Evolutionary conservation across 345 rosid genomes (phyloP).

Genomic region (Iberis pinnata): DNA sequence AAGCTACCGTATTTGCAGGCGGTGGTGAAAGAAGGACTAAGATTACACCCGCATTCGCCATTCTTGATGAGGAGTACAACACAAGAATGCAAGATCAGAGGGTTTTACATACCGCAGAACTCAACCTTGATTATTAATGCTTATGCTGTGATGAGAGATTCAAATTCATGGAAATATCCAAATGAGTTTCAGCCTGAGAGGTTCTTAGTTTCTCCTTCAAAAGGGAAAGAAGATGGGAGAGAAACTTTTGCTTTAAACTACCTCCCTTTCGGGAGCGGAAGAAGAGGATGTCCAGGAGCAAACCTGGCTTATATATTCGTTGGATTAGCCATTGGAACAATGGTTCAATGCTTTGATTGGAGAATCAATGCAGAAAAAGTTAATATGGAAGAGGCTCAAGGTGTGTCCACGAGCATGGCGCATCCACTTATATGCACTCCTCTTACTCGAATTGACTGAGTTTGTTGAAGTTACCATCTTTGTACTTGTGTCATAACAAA

Average conservation of each 20-base stretch:
- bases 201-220: constrained; percentile 23
- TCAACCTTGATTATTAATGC: constrained; percentile 24
- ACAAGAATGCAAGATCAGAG: constrained; percentile 27
- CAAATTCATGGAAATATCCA: constrained; percentile 28
- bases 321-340: constrained; percentile 22
- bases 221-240: constrained; percentile 11
- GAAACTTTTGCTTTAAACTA: constrained; percentile 18
- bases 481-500: too few relatives aligned
- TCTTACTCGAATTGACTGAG: constrained; percentile 21
- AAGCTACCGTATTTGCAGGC: constrained; percentile 13
- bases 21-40: constrained; percentile 32
- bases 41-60: constrained; percentile 28
- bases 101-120: constrained; percentile 25
- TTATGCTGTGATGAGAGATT: constrained; percentile 39
- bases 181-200: constrained; percentile 29
- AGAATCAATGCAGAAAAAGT: constrained; percentile 15
- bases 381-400: constrained; percentile 29
- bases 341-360: constrained; percentile 36
- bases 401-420: constrained; percentile 30
- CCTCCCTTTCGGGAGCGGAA: constrained; percentile 31
- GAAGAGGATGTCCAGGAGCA: constrained; percentile 33
- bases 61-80: constrained; percentile 20
- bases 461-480: not conserved
- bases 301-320: constrained; percentile 20
- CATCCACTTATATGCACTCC: constrained; percentile 30